Percentiles rank a stretch among this genome's conserved stretches.
Conservation (phyloP, 345 rosid species). For the Salix koriyanagi region DNA sequence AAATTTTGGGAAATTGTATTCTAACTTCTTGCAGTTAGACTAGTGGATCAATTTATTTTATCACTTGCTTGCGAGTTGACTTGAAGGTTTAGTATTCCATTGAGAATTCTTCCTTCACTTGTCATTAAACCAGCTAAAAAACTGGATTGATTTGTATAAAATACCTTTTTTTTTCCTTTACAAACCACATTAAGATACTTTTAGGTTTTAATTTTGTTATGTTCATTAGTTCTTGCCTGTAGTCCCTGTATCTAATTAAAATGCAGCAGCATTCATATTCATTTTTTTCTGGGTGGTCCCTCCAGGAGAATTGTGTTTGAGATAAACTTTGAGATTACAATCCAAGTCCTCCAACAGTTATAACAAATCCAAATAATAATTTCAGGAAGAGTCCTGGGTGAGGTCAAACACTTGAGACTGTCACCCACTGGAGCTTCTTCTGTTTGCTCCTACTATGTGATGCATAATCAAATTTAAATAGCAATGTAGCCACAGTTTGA, state of each 20-base stretch:
- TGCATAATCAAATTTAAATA: not conserved
- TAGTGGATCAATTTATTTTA: not conserved
- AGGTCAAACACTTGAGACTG: not conserved
- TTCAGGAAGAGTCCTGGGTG: not conserved
- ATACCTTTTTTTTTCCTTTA: too few relatives aligned
- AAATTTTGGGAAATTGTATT: not conserved
- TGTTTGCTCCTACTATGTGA: not conserved
- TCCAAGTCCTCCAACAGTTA: not conserved
- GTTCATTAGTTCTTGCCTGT: too few relatives aligned
- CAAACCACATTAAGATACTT: too few relatives aligned
- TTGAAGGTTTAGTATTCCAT: not conserved
- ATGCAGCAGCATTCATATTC: too few relatives aligned
- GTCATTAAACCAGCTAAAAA: too few relatives aligned
- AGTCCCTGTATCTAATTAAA: too few relatives aligned
- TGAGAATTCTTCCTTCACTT: not conserved
- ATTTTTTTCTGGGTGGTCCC: too few relatives aligned
- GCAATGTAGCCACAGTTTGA: not conserved
- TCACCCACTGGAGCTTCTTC: not conserved
- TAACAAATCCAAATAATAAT: not conserved
- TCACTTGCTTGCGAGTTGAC: not conserved
- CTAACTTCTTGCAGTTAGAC: not conserved
- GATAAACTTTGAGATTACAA: not conserved
- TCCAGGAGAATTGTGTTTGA: too few relatives aligned
- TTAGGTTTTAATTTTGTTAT: too few relatives aligned
- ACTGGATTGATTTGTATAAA: too few relatives aligned